Evolutionary conservation across 2,329 filamentous ascomycete species (phyloP).

Genomic region (Alternaria sp.): DNA sequence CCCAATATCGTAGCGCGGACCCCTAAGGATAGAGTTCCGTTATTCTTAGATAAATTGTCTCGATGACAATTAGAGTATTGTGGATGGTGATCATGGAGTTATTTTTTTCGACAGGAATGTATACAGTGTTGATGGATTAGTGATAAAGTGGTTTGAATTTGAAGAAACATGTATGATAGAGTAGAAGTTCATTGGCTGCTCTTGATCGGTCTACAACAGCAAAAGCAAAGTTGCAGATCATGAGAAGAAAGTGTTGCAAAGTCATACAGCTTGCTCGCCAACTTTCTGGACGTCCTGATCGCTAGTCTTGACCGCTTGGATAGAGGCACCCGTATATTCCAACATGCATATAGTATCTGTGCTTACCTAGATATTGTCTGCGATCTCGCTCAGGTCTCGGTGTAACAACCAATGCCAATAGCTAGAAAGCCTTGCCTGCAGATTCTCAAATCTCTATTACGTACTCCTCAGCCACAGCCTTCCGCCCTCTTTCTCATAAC

Average conservation of each 20-base stretch:
- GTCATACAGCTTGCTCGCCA: neutral
- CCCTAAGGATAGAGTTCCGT: conserved; percentile 5
- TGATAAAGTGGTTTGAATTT: neutral
- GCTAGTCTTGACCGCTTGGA: neutral
- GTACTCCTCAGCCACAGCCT: conserved; percentile 2
- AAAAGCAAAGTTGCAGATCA: conserved; percentile 3
- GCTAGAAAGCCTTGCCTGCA: conserved; percentile 2
- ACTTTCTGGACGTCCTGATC: neutral
- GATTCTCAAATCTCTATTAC: neutral
- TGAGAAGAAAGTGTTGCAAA: neutral
- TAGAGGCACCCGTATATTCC: neutral
- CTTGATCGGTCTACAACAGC: conserved; percentile 1
- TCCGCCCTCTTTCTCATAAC: neutral
- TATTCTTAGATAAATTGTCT: neutral
- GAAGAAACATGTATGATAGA: neutral
- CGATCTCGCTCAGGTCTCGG: conserved; percentile 1
- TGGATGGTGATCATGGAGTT: neutral
- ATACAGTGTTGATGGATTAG: neutral
- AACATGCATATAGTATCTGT: conserved; percentile 1
- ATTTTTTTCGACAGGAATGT: neutral
- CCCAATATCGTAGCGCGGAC: conserved; percentile 17
- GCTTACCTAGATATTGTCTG: neutral
- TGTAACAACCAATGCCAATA: conserved; percentile 5
- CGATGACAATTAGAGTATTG: neutral
- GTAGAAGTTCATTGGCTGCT: neutral